phyloP scores from a whole-genome alignment of 306 rosid species.

The Cajanus cajan region DNA sequence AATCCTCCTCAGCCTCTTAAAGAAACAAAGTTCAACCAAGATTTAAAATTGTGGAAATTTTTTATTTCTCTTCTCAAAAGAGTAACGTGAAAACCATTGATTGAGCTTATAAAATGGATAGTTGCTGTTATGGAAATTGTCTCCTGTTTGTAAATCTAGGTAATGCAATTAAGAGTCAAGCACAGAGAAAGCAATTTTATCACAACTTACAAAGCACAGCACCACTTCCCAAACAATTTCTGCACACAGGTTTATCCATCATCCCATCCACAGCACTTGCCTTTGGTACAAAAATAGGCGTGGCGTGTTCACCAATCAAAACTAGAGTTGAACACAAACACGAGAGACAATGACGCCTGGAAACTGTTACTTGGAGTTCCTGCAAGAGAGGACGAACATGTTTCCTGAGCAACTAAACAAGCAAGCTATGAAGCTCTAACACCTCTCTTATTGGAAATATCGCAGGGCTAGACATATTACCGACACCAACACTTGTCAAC shows the following conservation, averaged over 20 bases:
- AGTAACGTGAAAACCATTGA: not conserved
- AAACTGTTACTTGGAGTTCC: constrained; percentile 47
- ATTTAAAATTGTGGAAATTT: not conserved
- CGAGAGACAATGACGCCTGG: constrained; percentile 72
- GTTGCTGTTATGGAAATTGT: not conserved
- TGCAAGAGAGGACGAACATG: not conserved
- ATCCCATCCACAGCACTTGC: constrained; percentile 56
- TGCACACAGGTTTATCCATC: constrained; percentile 63
- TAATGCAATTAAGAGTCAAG: not conserved
- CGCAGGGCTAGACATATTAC: no score
- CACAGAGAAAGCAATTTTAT: not conserved
- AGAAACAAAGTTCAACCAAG: not conserved
- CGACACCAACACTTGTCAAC: no score
- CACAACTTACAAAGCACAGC: constrained; percentile 71
- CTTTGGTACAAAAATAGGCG: constrained; percentile 30
- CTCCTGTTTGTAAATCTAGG: not conserved
- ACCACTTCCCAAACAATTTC: constrained; percentile 90
- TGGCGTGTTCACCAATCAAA: constrained; percentile 40
- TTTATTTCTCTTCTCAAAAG: not conserved
- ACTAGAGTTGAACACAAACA: constrained; percentile 64
- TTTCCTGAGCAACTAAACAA: not conserved
- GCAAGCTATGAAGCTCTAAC: not conserved
- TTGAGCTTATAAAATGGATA: not conserved
- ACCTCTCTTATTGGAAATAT: no score
- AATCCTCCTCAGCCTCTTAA: not conserved